Evolutionary conservation across 1,284 basidiomycete genomes (phyloP), one percentile per base, ranked within the genome.

Genomic region (Cryptococcus sp.): DNA sequence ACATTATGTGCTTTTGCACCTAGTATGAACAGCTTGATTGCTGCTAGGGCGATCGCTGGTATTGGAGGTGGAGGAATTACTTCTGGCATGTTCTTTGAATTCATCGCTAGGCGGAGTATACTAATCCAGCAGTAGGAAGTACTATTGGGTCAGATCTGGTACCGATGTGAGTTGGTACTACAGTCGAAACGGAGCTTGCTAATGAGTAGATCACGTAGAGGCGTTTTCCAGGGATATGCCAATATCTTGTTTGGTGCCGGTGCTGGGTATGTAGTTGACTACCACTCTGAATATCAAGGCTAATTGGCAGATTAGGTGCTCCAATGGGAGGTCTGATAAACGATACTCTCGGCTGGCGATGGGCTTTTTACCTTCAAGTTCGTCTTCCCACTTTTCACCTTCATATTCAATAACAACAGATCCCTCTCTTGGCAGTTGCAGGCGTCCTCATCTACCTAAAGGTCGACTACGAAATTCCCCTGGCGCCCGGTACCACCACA

Each of bases 291-390:
- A 60, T 34, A 16, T 9, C 9, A 9, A 34, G 9, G 61, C 28
- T 59, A 52, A 19, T 45, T 61, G 50, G 7, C 11, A 64, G 67
- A 22, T 77, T 91, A n/a, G 91, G 91, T 44, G 91, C 88, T 19
- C 90, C 91, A n/a, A 60, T 93, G 7, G 91, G 90, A 39, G 90
- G 91, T 23, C 87, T 86, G 82, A 80, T 91, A 60, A 86, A 87
- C 64, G 90, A 92, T 70, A 78, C 66, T 18, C 82, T 88, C 63
- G 88, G 88, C 65, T 92, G 90, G 90, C 54, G 73, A 44, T 61
- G 60, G 57, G 69, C 73, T 3, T 76, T 88, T 75, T 79, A 83
- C 50, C 78, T 85, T 64, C 85, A 86, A 80, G 83, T 83, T 60
- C 62, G 73, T 56, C 36, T 25, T 37, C 43, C 46, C 19, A 16